Conservation (phyloP, 1,284 basidiomycete genomes). For the Fomitopsis betulina region DNA sequence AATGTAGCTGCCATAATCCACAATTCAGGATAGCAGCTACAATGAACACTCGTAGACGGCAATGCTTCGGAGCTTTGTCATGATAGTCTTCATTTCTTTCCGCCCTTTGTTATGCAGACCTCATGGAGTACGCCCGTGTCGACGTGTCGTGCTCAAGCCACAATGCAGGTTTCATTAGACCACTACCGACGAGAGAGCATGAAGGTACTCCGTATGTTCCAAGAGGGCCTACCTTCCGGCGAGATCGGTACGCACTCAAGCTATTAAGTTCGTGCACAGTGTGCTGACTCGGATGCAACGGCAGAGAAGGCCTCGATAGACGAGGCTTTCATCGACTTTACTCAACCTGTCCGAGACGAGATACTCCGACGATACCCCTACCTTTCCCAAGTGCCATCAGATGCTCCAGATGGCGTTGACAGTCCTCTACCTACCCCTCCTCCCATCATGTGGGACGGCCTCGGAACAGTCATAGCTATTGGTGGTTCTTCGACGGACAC, state of each 20-base stretch:
- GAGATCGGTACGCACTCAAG: constrained; percentile 52
- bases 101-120: too few species aligned
- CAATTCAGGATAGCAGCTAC: too few species aligned
- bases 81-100: too few species aligned
- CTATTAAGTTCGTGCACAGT: background rate
- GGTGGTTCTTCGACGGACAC: constrained; percentile 29
- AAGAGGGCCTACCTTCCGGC: constrained; percentile 67
- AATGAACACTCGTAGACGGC: too few species aligned
- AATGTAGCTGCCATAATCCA: too few species aligned
- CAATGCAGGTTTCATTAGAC: constrained; percentile 82
- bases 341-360: constrained; percentile 68
- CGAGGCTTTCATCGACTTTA: constrained; percentile 89
- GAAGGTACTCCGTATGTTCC: constrained; percentile 87
- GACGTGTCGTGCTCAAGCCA: background rate
- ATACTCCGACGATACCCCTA: constrained; percentile 75
- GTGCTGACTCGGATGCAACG: background rate
- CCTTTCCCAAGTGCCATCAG: constrained; percentile 63
- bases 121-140: too few species aligned
- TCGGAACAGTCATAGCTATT: constrained; percentile 72
- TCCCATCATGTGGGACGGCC: constrained; percentile 57
- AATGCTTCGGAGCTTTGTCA: too few species aligned
- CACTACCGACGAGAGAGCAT: constrained; percentile 88
- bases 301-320: constrained; percentile 83
- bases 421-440: constrained; percentile 80
- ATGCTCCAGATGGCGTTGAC: constrained; percentile 72